Conservation (phyloP, 106 monocot species). For the Acorus gramineus region DNA sequence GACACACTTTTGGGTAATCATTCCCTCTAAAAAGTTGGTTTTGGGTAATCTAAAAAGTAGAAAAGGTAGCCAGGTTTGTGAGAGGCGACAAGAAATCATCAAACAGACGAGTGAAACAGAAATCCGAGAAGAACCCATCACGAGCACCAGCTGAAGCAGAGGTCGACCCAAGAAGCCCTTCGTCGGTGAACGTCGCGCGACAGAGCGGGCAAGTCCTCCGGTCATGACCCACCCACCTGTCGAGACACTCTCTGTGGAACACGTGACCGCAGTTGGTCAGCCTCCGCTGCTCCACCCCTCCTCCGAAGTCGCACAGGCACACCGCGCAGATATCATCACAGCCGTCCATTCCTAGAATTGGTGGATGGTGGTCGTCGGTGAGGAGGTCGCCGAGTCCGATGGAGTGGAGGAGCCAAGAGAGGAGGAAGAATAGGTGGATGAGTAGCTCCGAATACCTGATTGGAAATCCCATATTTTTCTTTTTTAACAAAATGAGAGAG, state of each 20-base stretch:
- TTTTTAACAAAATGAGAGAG: too few species aligned
- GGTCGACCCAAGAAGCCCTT: too few species aligned
- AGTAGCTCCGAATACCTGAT: slow-evolving; percentile 4
- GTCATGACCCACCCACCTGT: slow-evolving; percentile 46
- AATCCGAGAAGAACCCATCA: too few species aligned
- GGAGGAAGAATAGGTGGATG: slow-evolving; percentile 17
- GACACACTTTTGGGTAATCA: too few species aligned
- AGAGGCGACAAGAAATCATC: too few species aligned
- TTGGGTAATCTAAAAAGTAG: too few species aligned
- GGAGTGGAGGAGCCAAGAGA: slow-evolving; percentile 9
- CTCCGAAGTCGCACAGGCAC: slow-evolving; percentile 47
- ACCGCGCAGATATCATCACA: slow-evolving; percentile 44
- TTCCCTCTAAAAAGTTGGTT: too few species aligned
- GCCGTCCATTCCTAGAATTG: not conserved
- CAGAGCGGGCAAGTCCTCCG: slow-evolving; percentile 69
- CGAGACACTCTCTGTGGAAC: slow-evolving; percentile 60
- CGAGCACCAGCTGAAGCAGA: too few species aligned
- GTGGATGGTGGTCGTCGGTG: not conserved
- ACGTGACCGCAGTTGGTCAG: slow-evolving; percentile 53
- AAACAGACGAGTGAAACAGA: too few species aligned
- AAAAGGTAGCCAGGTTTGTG: too few species aligned
- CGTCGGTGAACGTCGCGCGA: slow-evolving; percentile 26
- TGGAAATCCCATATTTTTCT: too few species aligned
- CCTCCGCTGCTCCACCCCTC: slow-evolving; percentile 35
- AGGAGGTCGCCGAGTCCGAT: slow-evolving; percentile 22